phyloP scores from a whole-genome alignment of 306 rosid genomes.

The Alnus rubra region DNA sequence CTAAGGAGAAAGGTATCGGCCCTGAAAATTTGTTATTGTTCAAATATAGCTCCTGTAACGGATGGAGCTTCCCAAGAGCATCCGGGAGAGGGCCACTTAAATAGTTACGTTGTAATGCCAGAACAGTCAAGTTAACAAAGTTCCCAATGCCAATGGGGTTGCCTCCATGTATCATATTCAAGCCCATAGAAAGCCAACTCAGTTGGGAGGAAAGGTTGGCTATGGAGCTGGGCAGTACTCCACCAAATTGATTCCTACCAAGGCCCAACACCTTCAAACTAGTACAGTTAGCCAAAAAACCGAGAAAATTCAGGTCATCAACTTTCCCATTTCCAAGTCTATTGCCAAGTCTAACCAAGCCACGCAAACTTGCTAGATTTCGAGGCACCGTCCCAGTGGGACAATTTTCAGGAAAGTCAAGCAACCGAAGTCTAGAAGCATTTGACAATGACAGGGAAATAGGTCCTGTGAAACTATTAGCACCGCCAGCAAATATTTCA shows the following conservation, averaged over 20 bases:
- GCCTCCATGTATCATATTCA: conserved; percentile 26
- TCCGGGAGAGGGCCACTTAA: conserved; percentile 35
- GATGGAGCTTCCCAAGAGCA: conserved; percentile 34
- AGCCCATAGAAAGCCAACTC: background rate
- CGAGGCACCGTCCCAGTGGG: too few relatives aligned
- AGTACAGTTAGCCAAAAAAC: conserved; percentile 37
- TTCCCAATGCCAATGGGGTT: conserved; percentile 40
- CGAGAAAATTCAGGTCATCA: conserved; percentile 21
- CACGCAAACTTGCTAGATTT: too few relatives aligned
- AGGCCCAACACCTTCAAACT: conserved; percentile 26
- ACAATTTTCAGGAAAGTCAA: too few relatives aligned
- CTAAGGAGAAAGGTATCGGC: background rate
- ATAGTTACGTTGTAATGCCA: conserved; percentile 32
- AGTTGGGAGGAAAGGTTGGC: conserved; percentile 34
- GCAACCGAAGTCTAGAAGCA: too few relatives aligned
- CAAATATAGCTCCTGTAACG: conserved; percentile 21
- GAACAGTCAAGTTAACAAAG: conserved; percentile 18
- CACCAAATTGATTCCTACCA: conserved; percentile 33
- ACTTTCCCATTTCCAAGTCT: too few relatives aligned
- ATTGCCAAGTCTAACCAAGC: too few relatives aligned
- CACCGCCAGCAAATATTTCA: too few relatives aligned
- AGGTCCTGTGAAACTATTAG: too few relatives aligned
- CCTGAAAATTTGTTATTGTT: conserved; percentile 35
- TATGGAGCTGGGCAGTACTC: conserved; percentile 35
- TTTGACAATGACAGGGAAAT: too few relatives aligned